A percentile compares a stretch with the other conserved stretches of the same genome.
Conservation (phyloP, 2,329 filamentous ascomycete genomes). For the Coniochaeta pulveracea region DNA sequence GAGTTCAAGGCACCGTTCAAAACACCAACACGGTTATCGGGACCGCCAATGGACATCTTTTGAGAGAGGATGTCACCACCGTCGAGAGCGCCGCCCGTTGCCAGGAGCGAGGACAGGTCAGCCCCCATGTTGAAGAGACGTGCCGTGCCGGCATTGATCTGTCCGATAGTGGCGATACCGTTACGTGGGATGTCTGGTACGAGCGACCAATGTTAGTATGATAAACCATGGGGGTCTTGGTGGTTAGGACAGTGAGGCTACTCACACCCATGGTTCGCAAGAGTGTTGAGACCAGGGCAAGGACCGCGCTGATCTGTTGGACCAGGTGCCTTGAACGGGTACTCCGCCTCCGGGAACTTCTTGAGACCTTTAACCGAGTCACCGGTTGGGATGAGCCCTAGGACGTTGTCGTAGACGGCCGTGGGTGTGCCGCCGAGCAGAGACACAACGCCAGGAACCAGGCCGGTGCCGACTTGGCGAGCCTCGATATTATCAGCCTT, state of each 20-base stretch:
- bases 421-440: not conserved
- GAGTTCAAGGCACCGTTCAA: conserved; percentile 7
- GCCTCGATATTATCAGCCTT: not conserved
- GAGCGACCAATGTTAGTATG: too few species aligned
- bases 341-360: conserved; percentile 1
- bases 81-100: conserved; percentile 5
- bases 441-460: not conserved
- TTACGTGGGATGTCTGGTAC: conserved; percentile 1
- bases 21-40: conserved; percentile 8
- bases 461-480: not conserved
- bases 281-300: not conserved
- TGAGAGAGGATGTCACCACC: conserved; percentile 9
- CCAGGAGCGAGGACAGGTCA: conserved; percentile 6
- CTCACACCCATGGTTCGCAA: not conserved
- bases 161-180: conserved; percentile 8
- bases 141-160: conserved; percentile 8
- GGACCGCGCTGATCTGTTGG: not conserved
- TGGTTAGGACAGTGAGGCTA: not conserved
- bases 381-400: not conserved
- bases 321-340: not conserved
- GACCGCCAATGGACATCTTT: conserved; percentile 8
- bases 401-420: not conserved
- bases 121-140: conserved; percentile 8
- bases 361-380: not conserved
- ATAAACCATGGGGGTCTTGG: not conserved